Evolutionary conservation across 306 rosid genomes (phyloP), one percentile per base, ranked within the genome.

Genomic region (Prosopis cineraria): DNA sequence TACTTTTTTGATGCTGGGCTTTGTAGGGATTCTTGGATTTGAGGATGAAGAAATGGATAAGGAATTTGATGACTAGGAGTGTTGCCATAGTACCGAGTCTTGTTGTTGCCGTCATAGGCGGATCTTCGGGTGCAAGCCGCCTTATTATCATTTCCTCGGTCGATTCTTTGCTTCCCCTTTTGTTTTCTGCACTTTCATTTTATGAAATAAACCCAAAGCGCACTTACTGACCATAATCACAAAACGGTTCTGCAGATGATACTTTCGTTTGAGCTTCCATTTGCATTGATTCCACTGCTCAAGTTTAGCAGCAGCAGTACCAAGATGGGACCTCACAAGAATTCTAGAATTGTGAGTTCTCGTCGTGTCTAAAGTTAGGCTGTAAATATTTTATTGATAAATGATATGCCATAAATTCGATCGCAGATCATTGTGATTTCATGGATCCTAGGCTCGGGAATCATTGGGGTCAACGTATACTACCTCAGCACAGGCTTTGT

Each of bases 271-370:
- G 97, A 92, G 68, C 93, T 92, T 36, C 98, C 97, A 58, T 94
- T 95, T 67, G 97, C 97, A 69, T 83, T 95, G 27, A 92, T 92
- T 75, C 93, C 98, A 27, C 97, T 92, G 13, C 97, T 94, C 25
- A 94, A 92, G 72, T 94, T 94, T 75, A 94, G 98, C 75, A 87
- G 93, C 60, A 88, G 93, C 43, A 65, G 76, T 36, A 82, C 92
- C 58, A 94, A 92, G 75, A 94, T 94, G 98, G 98, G 98, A 67
- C 98, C 97, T 67, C 90, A 92, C 89, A 89, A 88, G 90, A 94
- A 94, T 80, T 92, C 78, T 30, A 68, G 36, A 1, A 52, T 82
- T 44, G 89, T 86, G 62, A 83, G 87, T 80, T 52, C 3, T 43
- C 1, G 10, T 79, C 64, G 55, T 29, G 34, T 8, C 25, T n/a